Evolutionary conservation across 345 rosid genomes (phyloP).

Genomic region (Eucalyptus camaldulensis): DNA sequence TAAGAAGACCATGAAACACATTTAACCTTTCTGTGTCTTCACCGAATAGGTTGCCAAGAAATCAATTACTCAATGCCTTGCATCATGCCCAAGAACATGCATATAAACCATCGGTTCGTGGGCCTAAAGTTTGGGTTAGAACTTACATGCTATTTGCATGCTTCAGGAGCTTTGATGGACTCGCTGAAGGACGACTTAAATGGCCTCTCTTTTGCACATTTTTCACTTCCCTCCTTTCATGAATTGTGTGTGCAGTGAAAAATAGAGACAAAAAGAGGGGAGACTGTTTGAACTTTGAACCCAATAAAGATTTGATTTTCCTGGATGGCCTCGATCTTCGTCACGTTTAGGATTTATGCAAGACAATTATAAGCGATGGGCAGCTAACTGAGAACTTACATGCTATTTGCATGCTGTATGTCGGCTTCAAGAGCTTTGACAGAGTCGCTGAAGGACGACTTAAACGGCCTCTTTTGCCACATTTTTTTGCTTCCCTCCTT

Average conservation of each 20-base stretch:
- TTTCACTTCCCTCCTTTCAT: background rate
- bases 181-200: conserved; percentile 34
- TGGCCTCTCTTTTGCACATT: conserved; percentile 42
- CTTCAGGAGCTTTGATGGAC: conserved; percentile 53
- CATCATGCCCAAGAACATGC: background rate
- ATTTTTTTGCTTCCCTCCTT: conserved; percentile 8
- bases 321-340: background rate
- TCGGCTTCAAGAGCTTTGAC: conserved; percentile 56
- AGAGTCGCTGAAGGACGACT: conserved; percentile 44
- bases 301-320: background rate
- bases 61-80: background rate
- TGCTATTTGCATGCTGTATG: conserved; percentile 46
- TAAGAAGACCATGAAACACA: background rate
- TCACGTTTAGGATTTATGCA: background rate
- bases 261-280: background rate
- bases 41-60: background rate
- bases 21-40: background rate
- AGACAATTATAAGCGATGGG: background rate
- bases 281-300: background rate
- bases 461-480: conserved; percentile 33
- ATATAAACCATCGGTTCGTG: background rate
- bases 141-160: conserved; percentile 58
- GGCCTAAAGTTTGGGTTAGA: background rate
- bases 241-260: background rate
- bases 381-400: conserved; percentile 16